Evolutionary conservation across 2,329 filamentous ascomycete genomes (phyloP).

Genomic region (Colletotrichum viniferum): DNA sequence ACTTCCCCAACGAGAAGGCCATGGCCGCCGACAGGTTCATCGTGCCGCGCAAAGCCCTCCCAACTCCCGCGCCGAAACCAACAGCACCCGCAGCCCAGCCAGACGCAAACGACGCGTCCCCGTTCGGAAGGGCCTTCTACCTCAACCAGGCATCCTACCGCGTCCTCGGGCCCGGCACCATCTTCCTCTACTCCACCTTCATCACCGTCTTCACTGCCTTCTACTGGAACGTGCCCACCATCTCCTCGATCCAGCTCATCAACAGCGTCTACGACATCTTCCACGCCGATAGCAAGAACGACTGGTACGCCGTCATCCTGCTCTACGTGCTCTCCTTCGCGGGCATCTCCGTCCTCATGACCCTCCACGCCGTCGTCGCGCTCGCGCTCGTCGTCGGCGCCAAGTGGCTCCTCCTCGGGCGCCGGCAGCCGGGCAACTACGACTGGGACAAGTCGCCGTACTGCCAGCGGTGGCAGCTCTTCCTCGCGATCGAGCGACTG

Average conservation of each 20-base stretch:
- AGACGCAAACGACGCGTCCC: slow-evolving; percentile 31
- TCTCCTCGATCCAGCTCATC: slow-evolving; percentile 52
- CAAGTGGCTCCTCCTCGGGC: slow-evolving; percentile 59
- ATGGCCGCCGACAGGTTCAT: background rate
- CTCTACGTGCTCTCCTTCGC: slow-evolving; percentile 45
- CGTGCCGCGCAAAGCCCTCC: background rate
- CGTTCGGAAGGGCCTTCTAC: slow-evolving; percentile 63
- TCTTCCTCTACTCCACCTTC: slow-evolving; percentile 54
- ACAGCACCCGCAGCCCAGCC: background rate
- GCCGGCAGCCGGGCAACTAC: slow-evolving; percentile 54
- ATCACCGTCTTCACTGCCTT: slow-evolving; percentile 49
- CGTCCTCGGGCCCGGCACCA: slow-evolving; percentile 50
- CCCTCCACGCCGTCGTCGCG: slow-evolving; percentile 46
- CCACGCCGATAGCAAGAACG: slow-evolving; percentile 22
- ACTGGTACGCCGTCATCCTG: slow-evolving; percentile 36
- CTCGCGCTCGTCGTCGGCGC: slow-evolving; percentile 45
- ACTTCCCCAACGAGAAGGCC: slow-evolving; percentile 14
- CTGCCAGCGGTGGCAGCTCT: slow-evolving; percentile 63
- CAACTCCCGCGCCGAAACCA: background rate
- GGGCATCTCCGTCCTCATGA: slow-evolving; percentile 46
- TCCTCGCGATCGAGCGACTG: slow-evolving; percentile 55
- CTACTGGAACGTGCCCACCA: slow-evolving; percentile 55
- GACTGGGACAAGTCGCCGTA: slow-evolving; percentile 63
- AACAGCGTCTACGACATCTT: slow-evolving; percentile 31
- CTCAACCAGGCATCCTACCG: slow-evolving; percentile 52